Base-by-base conservation (phyloP, 768 basidiomycete genomes). In the Dioszegia crocea region DNA sequence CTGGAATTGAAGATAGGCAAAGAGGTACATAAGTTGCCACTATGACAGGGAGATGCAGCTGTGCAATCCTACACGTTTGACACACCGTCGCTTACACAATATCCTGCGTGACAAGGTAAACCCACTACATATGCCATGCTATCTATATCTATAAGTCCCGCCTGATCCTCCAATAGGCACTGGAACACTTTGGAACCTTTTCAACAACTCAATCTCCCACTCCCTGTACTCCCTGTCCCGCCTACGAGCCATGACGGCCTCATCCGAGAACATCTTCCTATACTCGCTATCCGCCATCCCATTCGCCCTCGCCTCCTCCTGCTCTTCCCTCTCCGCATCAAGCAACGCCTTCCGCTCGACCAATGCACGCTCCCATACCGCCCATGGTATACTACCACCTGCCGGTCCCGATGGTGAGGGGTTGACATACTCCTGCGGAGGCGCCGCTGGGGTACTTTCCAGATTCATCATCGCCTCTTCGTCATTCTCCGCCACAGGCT, bases 151-250 rank as follows among this genome's bases (percentile, higher is more conserved):
- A 19, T 47, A 26, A 4, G 21, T 24, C n/a, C 40, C 23, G 24
- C 38, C 49, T 24, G 57, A 59, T 11, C 50, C 51, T 10, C 30
- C 50, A 23, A 59, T 31, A 12, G 71, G 71, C 23, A 73, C 64
- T n/a, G 64, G 62, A 8, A 74, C 72, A 24, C 44, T 38, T 6
- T 65, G 58, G 61, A 77, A 77, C 33, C 70, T 81, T 60, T 84
- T 82, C 45, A 92, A 78, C 46, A 97, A 82, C 68, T 85, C 85
- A 57, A 83, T 80, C 77, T 98, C 94, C 94, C 94, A 98, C 36
- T 78, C 78, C 61, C 84, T 84, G 12, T 84, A 84, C 27, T 74
- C 67, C 59, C 82, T 78, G 52, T 75, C 75, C 78, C 56, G 79
- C 73, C 48, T 83, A 66, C 9, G 88, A 89, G 46, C 80, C 81